Evolutionary conservation across 306 rosid genomes (phyloP), one percentile per base, ranked within the genome.

Genomic region (Malus fusca): DNA sequence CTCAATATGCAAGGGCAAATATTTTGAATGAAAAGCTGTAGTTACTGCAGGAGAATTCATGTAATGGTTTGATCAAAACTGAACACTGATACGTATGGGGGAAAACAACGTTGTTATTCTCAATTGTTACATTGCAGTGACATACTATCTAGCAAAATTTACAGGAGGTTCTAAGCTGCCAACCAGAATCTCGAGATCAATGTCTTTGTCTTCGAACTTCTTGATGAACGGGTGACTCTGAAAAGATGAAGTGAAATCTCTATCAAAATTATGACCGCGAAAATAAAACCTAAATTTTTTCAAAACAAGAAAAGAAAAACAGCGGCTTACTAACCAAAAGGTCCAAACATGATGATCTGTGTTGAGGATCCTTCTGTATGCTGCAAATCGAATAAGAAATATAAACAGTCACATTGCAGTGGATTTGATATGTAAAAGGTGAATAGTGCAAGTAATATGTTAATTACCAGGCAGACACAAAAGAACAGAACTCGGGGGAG

Each of bases 151-250:
- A 12, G 96, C 74, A 83, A 92, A 92, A 83, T 87, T 90, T 83
- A 92, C 88, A 55, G 99, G 99, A 66, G 99, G 88, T 74, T 96
- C 98, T 93, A 96, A 80, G 85, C 93, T 87, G 62, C 93, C 90
- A 11, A 96, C 97, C 77, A 92, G 89, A 77, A 89, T 96, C 78
- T 86, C 99, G 13, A 92, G 91, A 79, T 96, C 98, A 31, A 96
- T 88, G 80, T 96, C 99, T 86, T 89, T 89, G 83, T 92, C 91
- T 84, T 95, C 98, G 37, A 95, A 96, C 90, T 96, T 96, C 78
- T 96, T 92, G 71, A 96, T 96, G 83, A 96, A 96, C 43, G 99
- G 96, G 80, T 96, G 99, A 73, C 43, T 78, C 99, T 96, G 92
- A 61, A 85, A 84, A 23, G 64, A 73, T 61, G 80, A 68, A 33